Evolutionary conservation across 169 alveolate species (phyloP).

Genomic region (Pseudocohnilembus persalinus): DNA sequence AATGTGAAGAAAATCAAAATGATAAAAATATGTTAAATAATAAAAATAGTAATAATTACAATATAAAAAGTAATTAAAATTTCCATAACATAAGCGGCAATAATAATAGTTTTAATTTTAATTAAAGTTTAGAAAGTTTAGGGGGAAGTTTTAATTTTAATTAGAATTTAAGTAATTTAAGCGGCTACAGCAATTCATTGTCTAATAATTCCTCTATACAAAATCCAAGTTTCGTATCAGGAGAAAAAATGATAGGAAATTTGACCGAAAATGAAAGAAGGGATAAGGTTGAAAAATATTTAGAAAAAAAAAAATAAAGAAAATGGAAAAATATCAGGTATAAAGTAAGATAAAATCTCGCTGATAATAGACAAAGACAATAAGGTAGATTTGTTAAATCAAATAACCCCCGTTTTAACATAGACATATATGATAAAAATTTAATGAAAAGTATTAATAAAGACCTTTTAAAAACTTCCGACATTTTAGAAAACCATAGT

Average conservation of each 20-base stretch:
- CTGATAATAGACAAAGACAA: conserved; percentile 34
- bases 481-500: neutral
- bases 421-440: conserved; percentile 6
- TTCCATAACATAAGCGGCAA: too few relatives aligned
- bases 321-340: conserved; percentile 36
- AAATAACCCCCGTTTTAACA: conserved; percentile 26
- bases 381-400: conserved; percentile 43
- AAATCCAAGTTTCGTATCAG: neutral
- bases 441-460: neutral
- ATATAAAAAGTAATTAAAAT: too few relatives aligned
- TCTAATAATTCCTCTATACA: neutral
- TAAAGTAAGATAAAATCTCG: conserved; percentile 29
- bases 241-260: conserved; percentile 3
- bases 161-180: too few relatives aligned
- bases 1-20: too few relatives aligned
- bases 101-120: too few relatives aligned
- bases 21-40: too few relatives aligned
- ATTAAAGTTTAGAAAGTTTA: too few relatives aligned
- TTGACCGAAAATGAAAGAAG: conserved; percentile 27
- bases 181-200: neutral
- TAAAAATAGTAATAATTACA: neutral
- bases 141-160: too few relatives aligned
- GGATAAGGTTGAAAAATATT: conserved; percentile 26
- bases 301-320: conserved; percentile 33
- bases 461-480: too few relatives aligned